phyloP scores from a whole-genome alignment of 306 rosid genomes.

The Prunus mume region DNA sequence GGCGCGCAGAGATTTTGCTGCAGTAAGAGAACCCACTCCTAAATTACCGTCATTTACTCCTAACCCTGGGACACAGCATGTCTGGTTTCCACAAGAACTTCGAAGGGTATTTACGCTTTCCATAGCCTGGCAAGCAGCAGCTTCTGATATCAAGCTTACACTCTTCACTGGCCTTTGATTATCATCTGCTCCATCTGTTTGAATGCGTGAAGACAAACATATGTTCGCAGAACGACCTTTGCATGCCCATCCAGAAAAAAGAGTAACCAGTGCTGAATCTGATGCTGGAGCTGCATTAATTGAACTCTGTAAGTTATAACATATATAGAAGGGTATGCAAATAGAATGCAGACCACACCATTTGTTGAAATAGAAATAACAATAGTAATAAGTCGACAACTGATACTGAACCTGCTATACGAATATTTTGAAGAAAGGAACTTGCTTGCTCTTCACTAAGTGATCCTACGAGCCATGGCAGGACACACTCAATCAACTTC shows the following conservation, averaged over 20 bases:
- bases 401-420: slow-evolving; percentile 66
- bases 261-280: slow-evolving; percentile 84
- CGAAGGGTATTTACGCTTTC: slow-evolving; percentile 44
- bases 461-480: slow-evolving; percentile 82
- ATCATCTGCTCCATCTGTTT: slow-evolving; percentile 27
- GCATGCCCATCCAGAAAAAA: slow-evolving; percentile 94
- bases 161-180: slow-evolving; percentile 23
- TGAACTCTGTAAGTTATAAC: slow-evolving; percentile 27
- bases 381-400: slow-evolving; percentile 7
- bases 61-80: slow-evolving; percentile 86
- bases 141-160: slow-evolving; percentile 25
- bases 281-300: slow-evolving; percentile 71
- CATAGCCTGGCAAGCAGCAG: slow-evolving; percentile 35
- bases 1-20: slow-evolving; percentile 68
- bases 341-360: slow-evolving; percentile 1
- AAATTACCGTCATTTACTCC: slow-evolving; percentile 71
- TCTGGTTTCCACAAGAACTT: slow-evolving; percentile 47
- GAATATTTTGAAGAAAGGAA: slow-evolving; percentile 67
- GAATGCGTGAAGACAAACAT: slow-evolving; percentile 51
- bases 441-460: slow-evolving; percentile 67
- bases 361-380: slow-evolving; percentile 3
- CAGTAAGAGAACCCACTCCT: slow-evolving; percentile 67
- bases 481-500: slow-evolving; percentile 82
- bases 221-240: slow-evolving; percentile 59
- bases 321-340: background rate